Base-by-base conservation (phyloP, 805 yeast species). In the Blastobotrys parvus region DNA sequence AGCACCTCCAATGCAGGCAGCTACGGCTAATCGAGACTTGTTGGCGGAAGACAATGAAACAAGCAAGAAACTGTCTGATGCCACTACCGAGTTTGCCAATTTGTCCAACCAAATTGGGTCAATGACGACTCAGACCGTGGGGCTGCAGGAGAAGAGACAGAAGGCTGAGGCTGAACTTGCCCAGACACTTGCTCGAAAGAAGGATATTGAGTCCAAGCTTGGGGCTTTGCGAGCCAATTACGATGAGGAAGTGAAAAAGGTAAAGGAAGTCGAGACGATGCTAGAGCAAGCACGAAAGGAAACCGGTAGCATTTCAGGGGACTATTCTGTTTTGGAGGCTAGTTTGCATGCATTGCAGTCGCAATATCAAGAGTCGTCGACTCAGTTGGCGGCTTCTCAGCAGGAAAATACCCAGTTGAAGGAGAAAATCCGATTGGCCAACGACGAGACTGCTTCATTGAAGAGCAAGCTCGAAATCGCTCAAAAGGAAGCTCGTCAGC, bases 81-180 rank as follows among this genome's bases (percentile, higher is more conserved):
- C 95, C 3, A 78, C 92, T 4, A 75, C 88, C 6, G 95, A 86
- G 53, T 74, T 87, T 60, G 95, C 94, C 13, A 86, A 89, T 53
- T 70, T 84, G 34, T 82, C 94, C 0, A 85, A 81, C 53, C 95
- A 89, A 65, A 80, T 86, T 50, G 78, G 78, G 49, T 82, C 95
- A 0, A 67, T 90, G 50, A 74, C 88, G 1, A 64, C 72, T 18
- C 95, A 88, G 61, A 84, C 94, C 1, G 69, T 83, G 0, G 72
- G 71, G 13, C 70, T 83, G 23, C 80, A 80, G 46, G 82, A 76
- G 18, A 83, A 83, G 62, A 80, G 86, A 48, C 67, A 74, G 16
- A 74, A 78, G 47, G 87, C 95, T 1, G 87, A 81, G 56, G 77
- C 74, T 44, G 96, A 90, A 56, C 70, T 89, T 43, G 69, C 77